Percentiles rank a stretch among this genome's conserved stretches.
Conservation (phyloP, 345 rosid species). For the Arabis hirsuta region DNA sequence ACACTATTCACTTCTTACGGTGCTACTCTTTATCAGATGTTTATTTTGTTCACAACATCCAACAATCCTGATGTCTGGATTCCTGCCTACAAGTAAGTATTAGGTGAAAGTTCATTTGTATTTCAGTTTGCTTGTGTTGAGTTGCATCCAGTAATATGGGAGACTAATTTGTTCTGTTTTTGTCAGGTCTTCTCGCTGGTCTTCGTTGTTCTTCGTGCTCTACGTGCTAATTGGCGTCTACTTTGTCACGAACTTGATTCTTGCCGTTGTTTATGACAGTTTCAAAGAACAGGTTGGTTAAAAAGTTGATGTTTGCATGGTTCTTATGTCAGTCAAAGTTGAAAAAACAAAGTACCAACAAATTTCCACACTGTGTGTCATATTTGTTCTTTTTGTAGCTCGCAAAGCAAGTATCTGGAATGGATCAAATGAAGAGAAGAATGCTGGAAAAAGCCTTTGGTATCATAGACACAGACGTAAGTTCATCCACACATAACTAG, state of each 20-base stretch:
- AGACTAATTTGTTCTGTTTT: constrained; percentile 33
- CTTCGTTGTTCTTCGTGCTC: constrained; percentile 72
- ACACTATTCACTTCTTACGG: constrained; percentile 74
- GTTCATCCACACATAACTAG: constrained; percentile 36
- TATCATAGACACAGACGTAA: constrained; percentile 78
- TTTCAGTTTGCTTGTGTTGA: constrained; percentile 19
- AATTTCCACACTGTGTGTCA: neutral
- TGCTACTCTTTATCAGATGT: constrained; percentile 81
- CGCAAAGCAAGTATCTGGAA: constrained; percentile 80
- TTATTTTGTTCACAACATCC: constrained; percentile 91
- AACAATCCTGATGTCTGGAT: constrained; percentile 99
- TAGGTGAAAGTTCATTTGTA: constrained; percentile 16
- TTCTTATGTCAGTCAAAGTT: constrained; percentile 17
- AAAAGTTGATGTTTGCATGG: constrained; percentile 14
- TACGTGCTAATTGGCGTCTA: constrained; percentile 90
- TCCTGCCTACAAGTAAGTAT: constrained; percentile 94
- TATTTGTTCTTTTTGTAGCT: constrained; percentile 56
- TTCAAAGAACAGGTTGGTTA: constrained; percentile 83
- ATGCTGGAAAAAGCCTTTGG: constrained; percentile 80
- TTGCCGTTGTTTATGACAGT: constrained; percentile 97
- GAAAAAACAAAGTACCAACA: neutral
- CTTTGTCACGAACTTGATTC: constrained; percentile 96
- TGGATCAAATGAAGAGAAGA: constrained; percentile 69
- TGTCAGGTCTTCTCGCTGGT: constrained; percentile 90
- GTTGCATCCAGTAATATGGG: constrained; percentile 25